These are phyloP conservation scores for Sugiyamaella floridensis DNA, from an alignment of 805 yeast species.

Conservation along the genomic window DNA sequence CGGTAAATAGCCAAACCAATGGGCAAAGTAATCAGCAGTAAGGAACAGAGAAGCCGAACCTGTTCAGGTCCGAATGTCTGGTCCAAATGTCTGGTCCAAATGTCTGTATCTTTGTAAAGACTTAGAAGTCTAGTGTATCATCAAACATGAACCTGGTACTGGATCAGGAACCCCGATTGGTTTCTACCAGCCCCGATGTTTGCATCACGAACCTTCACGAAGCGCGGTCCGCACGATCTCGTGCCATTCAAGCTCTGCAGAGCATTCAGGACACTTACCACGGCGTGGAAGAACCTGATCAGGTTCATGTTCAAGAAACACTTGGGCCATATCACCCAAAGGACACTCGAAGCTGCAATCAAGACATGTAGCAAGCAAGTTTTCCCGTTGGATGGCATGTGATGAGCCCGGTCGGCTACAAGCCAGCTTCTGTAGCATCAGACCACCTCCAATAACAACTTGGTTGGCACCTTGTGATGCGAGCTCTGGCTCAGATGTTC, in stretches of 20 bases:
- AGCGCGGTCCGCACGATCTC: constrained; percentile 8
- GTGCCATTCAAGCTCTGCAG: constrained; percentile 7
- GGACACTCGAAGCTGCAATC: not conserved
- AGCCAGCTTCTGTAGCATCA: not conserved
- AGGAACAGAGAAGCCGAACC: too few relatives aligned
- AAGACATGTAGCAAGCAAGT: not conserved
- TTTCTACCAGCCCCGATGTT: too few relatives aligned
- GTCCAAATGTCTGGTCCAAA: too few relatives aligned
- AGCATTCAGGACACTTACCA: constrained; percentile 15
- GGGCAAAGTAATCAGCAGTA: too few relatives aligned
- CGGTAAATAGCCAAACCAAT: not conserved
- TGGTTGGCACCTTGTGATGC: not conserved
- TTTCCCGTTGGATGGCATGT: too few relatives aligned
- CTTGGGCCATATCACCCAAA: constrained; percentile 8
- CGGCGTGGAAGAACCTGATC: constrained; percentile 9
- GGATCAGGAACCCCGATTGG: too few relatives aligned
- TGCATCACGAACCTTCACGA: not conserved
- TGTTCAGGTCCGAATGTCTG: too few relatives aligned
- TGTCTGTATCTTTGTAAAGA: too few relatives aligned
- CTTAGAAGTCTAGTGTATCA: too few relatives aligned
- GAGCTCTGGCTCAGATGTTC: constrained; percentile 1
- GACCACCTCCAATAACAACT: constrained; percentile 16
- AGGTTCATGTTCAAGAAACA: not conserved
- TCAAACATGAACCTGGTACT: too few relatives aligned
- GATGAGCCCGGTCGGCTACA: too few relatives aligned